Evolutionary conservation across 2,329 filamentous ascomycete species (phyloP), one percentile per base, ranked within the genome.

Genomic region (Verticillium klebahnii): DNA sequence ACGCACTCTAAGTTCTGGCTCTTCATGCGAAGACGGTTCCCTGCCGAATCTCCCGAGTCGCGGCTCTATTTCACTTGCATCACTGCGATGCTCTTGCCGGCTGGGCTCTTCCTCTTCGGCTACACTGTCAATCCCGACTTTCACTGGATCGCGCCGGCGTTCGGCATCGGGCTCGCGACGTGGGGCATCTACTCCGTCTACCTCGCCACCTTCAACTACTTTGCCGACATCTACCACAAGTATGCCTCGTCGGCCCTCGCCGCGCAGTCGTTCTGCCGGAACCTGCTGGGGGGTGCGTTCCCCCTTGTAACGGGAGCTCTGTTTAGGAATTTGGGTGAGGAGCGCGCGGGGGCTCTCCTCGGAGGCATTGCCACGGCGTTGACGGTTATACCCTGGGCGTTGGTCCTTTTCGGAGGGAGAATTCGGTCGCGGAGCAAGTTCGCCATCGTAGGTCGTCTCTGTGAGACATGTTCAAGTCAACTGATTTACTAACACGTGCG

Each of bases 131-230:
- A 80, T 62, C 72, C 81, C 0, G 79, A 78, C 1, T 80, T 88
- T 1, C 90, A 86, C 65, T 94, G 90, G 90, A 88, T 92, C 61
- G 85, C 86, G 0, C 91, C 92, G 0, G 77, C 86, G 0, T 74
- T 94, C 3, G 89, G 87, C 0, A 81, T 97, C 37, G 85, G 82
- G 0, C 84, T 92, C 63, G 88, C 92, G 0, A 94, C 90, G 0
- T 90, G 94, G 80, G 89, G 93, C 32, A 96, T 97, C 66, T 94
- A 92, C 73, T 89, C 86, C 50, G 87, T 97, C 39, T 96, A 96
- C 71, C 82, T 97, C 1, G 89, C 93, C 2, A 91, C 92, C 0
- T 97, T 97, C 78, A 97, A 97, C 72, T 97, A 96, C 68, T 82
- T 97, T 1, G 92, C 93, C 23, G 93, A 97, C 71, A 89, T 89